Evolutionary conservation across 306 rosid genomes (phyloP).

Genomic region (Trifolium fragiferum): DNA sequence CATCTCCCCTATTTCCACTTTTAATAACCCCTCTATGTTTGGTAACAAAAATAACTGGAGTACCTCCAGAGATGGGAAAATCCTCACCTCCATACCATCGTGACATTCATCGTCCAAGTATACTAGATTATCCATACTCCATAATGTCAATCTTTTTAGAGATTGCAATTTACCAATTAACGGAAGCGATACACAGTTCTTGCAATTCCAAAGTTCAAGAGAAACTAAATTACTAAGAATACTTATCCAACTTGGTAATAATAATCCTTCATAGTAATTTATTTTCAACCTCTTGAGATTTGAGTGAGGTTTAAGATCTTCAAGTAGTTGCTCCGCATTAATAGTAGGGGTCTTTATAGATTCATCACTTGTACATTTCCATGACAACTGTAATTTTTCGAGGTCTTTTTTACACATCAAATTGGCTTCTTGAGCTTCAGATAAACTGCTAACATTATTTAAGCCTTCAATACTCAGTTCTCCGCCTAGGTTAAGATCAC

Average conservation of each 20-base stretch:
- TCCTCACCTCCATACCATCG: neutral
- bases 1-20: slow-evolving; percentile 11
- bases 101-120: neutral
- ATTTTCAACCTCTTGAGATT: neutral
- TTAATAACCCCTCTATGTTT: slow-evolving; percentile 1
- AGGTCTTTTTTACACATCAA: slow-evolving; percentile 7
- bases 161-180: slow-evolving; percentile 6
- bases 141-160: neutral
- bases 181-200: neutral
- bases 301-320: slow-evolving; percentile 26
- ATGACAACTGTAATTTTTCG: neutral
- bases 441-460: neutral
- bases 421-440: neutral
- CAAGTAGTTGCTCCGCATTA: slow-evolving; percentile 13
- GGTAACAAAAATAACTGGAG: neutral
- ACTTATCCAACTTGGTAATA: slow-evolving; percentile 12
- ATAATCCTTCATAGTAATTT: neutral
- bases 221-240: slow-evolving; percentile 5
- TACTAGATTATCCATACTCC: neutral
- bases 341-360: neutral
- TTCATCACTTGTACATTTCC: too few species aligned
- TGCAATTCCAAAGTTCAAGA: neutral
- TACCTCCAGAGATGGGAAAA: slow-evolving; percentile 14
- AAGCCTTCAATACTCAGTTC: neutral
- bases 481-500: neutral